Base-by-base conservation (phyloP, 2,329 filamentous ascomycete genomes). In the Aspergillus sp. region DNA sequence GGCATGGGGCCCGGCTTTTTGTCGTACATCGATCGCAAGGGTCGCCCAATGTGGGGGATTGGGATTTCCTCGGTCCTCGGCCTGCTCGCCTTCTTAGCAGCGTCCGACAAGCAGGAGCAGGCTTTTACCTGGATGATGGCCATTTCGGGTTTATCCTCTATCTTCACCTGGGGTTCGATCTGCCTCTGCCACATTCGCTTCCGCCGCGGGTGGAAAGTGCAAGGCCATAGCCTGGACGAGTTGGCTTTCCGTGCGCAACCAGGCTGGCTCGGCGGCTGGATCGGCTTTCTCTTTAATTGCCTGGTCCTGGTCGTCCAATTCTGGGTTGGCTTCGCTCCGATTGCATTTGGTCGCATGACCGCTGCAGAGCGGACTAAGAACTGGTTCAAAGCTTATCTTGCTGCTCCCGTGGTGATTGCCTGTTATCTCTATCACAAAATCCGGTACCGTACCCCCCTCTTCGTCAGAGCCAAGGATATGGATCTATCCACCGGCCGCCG, bases 181-280 rank as follows among this genome's bases (percentile, higher is more conserved):
- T 93, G 86, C 58, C 64, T 93, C n/a, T 75, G 81, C 15, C 88
- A 95, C 60, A 93, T 95, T 52, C 85, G 86, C 35, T 95, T 95
- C 72, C 84, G 88, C 42, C 64, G 65, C 15, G 84, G 79, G n/a
- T 93, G 86, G 85, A 69, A 67, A 27, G 52, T 63, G 8, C 74
- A 79, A 40, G 82, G 82, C 27, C 80, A 80, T 53, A 69, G 66
- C n/a, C 65, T 88, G 22, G 68, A 77, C 34, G 83, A 93, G 47
- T 71, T 96, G 4, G 82, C 88, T 5, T 95, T 91, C 66, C 68
- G 64, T 22, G 84, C 83, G 0, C 84, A 93, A 53, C 74, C 82
- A 4, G 89, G 89, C 39, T 65, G 91, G 6, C 45, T 72, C 7
- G 89, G 88, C 7, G 93, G 85, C 2, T 95, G 80, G 69, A 40